phyloP scores from a whole-genome alignment of 2,329 filamentous ascomycete species.

The Exophiala calicioides region DNA sequence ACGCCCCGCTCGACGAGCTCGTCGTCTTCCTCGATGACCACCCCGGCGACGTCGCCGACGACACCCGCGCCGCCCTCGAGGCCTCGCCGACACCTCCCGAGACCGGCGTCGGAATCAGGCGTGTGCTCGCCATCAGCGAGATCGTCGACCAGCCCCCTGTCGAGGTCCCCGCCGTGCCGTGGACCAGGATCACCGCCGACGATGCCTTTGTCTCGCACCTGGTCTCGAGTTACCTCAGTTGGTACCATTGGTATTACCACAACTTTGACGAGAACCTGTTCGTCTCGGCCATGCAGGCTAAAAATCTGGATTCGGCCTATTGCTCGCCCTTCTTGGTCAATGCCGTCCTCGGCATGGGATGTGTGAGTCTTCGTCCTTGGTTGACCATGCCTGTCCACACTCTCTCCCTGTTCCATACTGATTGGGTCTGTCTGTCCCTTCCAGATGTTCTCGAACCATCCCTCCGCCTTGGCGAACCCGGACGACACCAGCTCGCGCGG shows the following conservation, averaged over 20 bases:
- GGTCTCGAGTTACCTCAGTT: conserved; percentile 38
- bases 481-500: conserved; percentile 37
- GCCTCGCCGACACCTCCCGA: conserved; percentile 17
- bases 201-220: conserved; percentile 37
- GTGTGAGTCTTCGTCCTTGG: conserved; percentile 13
- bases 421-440: conserved; percentile 1
- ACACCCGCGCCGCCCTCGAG: conserved; percentile 10
- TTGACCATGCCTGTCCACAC: no score
- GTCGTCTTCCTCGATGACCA: conserved; percentile 27
- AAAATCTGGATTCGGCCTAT: conserved; percentile 32
- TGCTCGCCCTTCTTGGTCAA: conserved; percentile 41
- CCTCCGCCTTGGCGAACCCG: conserved; percentile 34
- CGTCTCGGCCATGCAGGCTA: conserved; percentile 34
- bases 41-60: conserved; percentile 12
- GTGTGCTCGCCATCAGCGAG: conserved; percentile 17
- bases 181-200: conserved; percentile 37
- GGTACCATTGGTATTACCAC: conserved; percentile 35
- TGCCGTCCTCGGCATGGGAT: conserved; percentile 34
- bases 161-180: conserved; percentile 26
- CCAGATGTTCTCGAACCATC: conserved; percentile 41
- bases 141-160: conserved; percentile 14
- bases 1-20: conserved; percentile 34
- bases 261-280: conserved; percentile 38
- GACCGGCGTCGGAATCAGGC: conserved; percentile 3
- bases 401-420: no score